A percentile compares a stretch with the other conserved stretches of the same genome.
Evolutionary conservation across 495 filamentous ascomycete species (phyloP).

Genomic region (Penicillium atrosanguineum): DNA sequence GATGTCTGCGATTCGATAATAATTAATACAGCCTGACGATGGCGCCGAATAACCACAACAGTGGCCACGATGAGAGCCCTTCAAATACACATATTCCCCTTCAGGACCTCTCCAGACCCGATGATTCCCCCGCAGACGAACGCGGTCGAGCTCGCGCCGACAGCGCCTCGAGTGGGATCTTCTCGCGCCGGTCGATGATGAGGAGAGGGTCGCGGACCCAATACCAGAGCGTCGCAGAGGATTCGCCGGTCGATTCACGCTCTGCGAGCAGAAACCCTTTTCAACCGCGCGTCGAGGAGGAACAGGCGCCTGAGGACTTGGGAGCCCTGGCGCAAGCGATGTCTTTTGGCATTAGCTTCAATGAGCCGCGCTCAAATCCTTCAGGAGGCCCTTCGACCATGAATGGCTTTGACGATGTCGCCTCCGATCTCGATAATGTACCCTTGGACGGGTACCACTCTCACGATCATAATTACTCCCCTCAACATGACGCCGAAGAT

Average conservation of each 20-base stretch:
- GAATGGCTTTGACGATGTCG: constrained; percentile 23
- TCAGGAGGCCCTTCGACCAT: constrained; percentile 17
- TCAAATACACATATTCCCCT: constrained; percentile 70
- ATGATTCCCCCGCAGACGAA: constrained; percentile 36
- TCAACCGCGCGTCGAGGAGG: constrained; percentile 29
- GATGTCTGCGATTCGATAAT: constrained; percentile 47
- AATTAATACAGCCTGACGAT: constrained; percentile 47
- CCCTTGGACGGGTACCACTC: constrained; percentile 26
- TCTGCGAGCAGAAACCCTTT: constrained; percentile 21
- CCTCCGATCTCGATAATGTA: constrained; percentile 33
- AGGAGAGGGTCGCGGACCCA: constrained; percentile 32
- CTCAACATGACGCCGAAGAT: constrained; percentile 50
- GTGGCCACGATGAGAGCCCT: constrained; percentile 45
- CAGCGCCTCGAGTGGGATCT: constrained; percentile 33
- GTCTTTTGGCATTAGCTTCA: constrained; percentile 58
- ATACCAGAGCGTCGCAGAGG: constrained; percentile 54
- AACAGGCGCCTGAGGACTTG: constrained; percentile 43
- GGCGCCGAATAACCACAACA: constrained; percentile 56
- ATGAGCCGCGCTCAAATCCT: constrained; percentile 31
- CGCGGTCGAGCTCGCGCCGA: constrained; percentile 26
- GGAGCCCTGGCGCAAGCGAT: constrained; percentile 59
- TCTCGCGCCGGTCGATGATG: constrained; percentile 39
- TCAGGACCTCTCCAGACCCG: constrained; percentile 68
- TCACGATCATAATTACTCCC: constrained; percentile 50
- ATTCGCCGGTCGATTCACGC: constrained; percentile 44